Conservation (phyloP, 2,329 filamentous ascomycete genomes). For the Amauroascus verrucosus region DNA sequence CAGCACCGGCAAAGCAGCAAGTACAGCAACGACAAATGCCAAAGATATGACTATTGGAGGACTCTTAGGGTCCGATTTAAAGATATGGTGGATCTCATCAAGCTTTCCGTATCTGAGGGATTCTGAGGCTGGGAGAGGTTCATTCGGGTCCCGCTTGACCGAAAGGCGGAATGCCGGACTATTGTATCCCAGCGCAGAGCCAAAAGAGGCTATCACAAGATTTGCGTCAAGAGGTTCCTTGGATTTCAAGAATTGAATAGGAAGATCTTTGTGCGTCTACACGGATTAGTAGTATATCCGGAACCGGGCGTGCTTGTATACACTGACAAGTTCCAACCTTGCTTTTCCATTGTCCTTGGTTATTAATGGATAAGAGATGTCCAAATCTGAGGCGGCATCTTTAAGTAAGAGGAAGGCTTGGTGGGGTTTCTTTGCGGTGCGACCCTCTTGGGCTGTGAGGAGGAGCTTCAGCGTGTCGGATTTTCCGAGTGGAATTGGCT, state of each 20-base stretch:
- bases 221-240: constrained; percentile 63
- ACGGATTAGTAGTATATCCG: constrained; percentile 7
- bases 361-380: constrained; percentile 74
- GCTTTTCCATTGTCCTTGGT: constrained; percentile 84
- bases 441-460: constrained; percentile 69
- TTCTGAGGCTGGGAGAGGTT: constrained; percentile 51
- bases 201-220: constrained; percentile 78
- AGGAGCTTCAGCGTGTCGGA: constrained; percentile 69
- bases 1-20: constrained; percentile 63
- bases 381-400: constrained; percentile 64
- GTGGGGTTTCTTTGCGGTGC: constrained; percentile 73
- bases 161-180: constrained; percentile 62
- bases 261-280: constrained; percentile 81
- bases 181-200: constrained; percentile 57
- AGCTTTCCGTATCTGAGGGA: constrained; percentile 75
- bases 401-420: constrained; percentile 83
- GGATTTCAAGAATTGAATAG: constrained; percentile 64
- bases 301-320: not conserved
- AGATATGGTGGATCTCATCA: constrained; percentile 81
- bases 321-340: constrained; percentile 68
- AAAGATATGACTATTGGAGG: constrained; percentile 71
- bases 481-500: constrained; percentile 54
- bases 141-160: constrained; percentile 53
- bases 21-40: constrained; percentile 62
- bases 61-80: constrained; percentile 67